Conservation (phyloP, 164 flowering plant species). For the Pachysandra terminalis region DNA sequence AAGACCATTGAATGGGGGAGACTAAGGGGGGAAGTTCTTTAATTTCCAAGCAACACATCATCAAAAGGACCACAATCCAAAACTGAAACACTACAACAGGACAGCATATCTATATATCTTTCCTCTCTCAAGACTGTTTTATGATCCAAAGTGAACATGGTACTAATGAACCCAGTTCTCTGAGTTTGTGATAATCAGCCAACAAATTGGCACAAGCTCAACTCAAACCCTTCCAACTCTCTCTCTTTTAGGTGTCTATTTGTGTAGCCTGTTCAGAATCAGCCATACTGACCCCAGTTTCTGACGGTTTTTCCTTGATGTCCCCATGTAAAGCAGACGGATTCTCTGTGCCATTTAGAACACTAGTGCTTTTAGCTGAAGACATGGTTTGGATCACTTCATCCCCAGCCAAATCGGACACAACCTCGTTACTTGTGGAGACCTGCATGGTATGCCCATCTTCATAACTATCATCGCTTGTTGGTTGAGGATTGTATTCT, state of each 20-base stretch:
- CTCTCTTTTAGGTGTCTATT: background rate
- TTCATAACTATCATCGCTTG: background rate
- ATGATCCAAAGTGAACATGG: no score
- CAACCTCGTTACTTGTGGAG: background rate
- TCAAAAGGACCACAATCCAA: no score
- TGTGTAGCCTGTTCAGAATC: background rate
- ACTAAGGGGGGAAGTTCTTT: no score
- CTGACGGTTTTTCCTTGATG: background rate
- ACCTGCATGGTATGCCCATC: background rate
- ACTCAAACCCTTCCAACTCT: background rate
- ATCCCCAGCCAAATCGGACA: background rate
- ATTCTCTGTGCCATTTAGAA: background rate
- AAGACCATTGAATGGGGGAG: no score
- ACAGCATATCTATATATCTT: no score
- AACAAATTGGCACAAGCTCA: no score
- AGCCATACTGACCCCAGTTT: background rate
- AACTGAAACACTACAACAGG: no score
- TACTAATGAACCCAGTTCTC: no score
- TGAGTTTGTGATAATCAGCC: no score
- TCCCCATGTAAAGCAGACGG: background rate
- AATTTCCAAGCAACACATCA: no score
- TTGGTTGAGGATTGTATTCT: background rate
- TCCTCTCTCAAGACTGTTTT: no score
- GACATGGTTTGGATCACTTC: background rate
- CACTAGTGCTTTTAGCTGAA: background rate